Conservation (phyloP, 495 filamentous ascomycete species). For the Extremus antarcticus region DNA sequence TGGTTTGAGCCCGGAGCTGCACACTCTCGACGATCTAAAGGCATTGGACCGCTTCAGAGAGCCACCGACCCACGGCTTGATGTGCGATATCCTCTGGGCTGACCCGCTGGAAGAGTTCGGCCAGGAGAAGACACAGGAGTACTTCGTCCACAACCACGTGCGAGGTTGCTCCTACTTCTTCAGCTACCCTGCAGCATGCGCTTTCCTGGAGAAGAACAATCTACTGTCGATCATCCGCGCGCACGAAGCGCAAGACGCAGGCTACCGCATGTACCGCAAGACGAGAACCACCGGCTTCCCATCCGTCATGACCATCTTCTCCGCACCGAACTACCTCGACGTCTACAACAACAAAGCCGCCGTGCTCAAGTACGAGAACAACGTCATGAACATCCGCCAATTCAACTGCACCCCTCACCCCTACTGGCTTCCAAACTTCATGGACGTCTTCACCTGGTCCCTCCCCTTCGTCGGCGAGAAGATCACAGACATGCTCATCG, state of each 20-base stretch:
- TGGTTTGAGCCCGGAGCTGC: slow-evolving; percentile 87
- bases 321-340: slow-evolving; percentile 94
- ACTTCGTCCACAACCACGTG: slow-evolving; percentile 95
- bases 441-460: slow-evolving; percentile 98
- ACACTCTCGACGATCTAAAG: slow-evolving; percentile 88
- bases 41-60: slow-evolving; percentile 97
- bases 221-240: slow-evolving; percentile 93
- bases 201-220: slow-evolving; percentile 98
- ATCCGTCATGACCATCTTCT: slow-evolving; percentile 99
- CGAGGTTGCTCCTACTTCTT: slow-evolving; percentile 99
- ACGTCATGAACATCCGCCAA: slow-evolving; percentile 99
- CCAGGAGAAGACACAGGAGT: slow-evolving; percentile 94
- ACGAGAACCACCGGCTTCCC: slow-evolving; percentile 96
- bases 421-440: slow-evolving; percentile 99
- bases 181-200: slow-evolving; percentile 95
- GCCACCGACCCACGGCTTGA: slow-evolving; percentile 90
- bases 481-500: slow-evolving; percentile 98
- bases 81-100: slow-evolving; percentile 99
- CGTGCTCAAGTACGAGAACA: slow-evolving; percentile 98
- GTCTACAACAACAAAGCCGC: slow-evolving; percentile 99
- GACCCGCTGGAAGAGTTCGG: slow-evolving; percentile 99
- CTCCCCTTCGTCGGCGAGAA: slow-evolving; percentile 98
- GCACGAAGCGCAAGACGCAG: slow-evolving; percentile 98
- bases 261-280: slow-evolving; percentile 98
- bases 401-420: slow-evolving; percentile 99